Percentiles rank a stretch among this genome's conserved stretches.
Evolutionary conservation across 2,329 filamentous ascomycete genomes (phyloP).

Genomic region (Pestalotiopsis fici): DNA sequence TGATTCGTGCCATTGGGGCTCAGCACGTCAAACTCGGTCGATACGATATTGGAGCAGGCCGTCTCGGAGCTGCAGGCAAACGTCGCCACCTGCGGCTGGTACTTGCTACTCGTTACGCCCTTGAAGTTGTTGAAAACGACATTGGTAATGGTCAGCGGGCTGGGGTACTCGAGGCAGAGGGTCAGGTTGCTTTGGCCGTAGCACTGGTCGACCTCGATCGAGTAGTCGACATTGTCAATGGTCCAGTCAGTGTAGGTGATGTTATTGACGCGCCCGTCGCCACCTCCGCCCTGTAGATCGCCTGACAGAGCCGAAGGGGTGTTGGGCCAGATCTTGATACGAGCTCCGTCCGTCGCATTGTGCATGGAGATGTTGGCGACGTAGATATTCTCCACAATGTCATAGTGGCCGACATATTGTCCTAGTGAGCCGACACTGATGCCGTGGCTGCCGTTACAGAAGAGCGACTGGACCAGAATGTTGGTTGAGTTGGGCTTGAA

Average conservation of each 20-base stretch:
- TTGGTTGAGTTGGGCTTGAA: conserved; percentile 65
- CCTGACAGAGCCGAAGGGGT: conserved; percentile 28
- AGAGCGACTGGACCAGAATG: conserved; percentile 58
- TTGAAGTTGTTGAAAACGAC: conserved; percentile 53
- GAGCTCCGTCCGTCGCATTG: conserved; percentile 57
- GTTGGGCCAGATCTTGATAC: conserved; percentile 67
- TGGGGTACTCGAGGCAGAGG: conserved; percentile 60
- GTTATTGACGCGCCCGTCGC: conserved; percentile 60
- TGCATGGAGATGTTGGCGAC: conserved; percentile 49
- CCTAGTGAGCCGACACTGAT: conserved; percentile 63
- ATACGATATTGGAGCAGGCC: conserved; percentile 10
- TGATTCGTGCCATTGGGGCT: conserved; percentile 7
- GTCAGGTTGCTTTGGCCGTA: conserved; percentile 41
- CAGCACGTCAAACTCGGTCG: conserved; percentile 8
- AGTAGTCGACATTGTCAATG: conserved; percentile 62
- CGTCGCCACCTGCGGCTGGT: conserved; percentile 17
- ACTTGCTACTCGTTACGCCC: conserved; percentile 41
- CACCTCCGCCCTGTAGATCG: conserved; percentile 60
- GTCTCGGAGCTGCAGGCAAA: conserved; percentile 18
- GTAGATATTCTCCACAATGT: conserved; percentile 61
- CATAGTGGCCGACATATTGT: conserved; percentile 56
- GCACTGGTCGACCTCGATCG: conserved; percentile 53
- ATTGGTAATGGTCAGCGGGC: conserved; percentile 53
- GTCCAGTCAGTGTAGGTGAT: conserved; percentile 60
- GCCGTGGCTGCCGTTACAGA: conserved; percentile 64